Percentiles rank a stretch among this genome's conserved stretches.
Conservation (phyloP, 306 rosid genomes). For the Geum urbanum region DNA sequence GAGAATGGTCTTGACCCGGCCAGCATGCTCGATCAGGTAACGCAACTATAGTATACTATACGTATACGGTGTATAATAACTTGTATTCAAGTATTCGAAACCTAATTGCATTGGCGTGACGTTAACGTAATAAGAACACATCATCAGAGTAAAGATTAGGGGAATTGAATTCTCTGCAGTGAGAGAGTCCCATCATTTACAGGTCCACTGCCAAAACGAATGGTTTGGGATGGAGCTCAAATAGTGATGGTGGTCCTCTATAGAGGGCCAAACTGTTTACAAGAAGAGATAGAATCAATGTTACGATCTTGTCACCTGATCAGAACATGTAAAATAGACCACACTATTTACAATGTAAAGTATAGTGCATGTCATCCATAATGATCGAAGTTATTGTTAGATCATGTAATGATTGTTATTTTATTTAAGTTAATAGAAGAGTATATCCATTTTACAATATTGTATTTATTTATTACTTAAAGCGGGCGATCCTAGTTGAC, state of each 20-base stretch:
- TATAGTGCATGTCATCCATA: too few species aligned
- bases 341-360: too few species aligned
- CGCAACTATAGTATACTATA: background rate
- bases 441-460: too few species aligned
- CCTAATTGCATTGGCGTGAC: background rate
- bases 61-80: background rate
- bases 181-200: background rate
- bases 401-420: too few species aligned
- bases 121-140: background rate
- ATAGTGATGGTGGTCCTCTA: background rate
- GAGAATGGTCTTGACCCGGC: background rate
- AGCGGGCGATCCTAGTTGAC: too few species aligned
- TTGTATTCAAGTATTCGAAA: background rate
- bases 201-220: background rate
- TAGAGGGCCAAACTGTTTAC: background rate
- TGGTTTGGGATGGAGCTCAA: background rate
- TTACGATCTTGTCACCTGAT: too few species aligned
- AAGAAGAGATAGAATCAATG: background rate
- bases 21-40: background rate
- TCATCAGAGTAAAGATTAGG: background rate
- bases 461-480: too few species aligned
- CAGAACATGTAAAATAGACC: too few species aligned
- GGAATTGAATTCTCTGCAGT: background rate
- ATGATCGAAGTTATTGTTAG: too few species aligned
- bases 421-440: too few species aligned